Base-by-base conservation (phyloP, 768 basidiomycete genomes). In the Rhizopogon vinicolor region DNA sequence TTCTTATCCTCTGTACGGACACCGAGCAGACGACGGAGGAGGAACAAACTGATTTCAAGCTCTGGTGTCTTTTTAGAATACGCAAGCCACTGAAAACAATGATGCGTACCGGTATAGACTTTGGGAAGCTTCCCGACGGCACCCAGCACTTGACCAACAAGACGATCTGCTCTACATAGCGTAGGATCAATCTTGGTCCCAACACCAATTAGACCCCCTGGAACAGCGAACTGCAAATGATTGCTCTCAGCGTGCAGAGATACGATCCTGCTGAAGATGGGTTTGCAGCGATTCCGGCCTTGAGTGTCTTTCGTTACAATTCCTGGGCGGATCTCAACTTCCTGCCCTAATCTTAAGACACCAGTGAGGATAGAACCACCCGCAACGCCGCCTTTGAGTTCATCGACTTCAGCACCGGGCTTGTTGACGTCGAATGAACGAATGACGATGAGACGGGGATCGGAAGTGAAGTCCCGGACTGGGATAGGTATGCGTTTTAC, bases 391-490 rank as follows among this genome's bases (percentile, higher is more conserved):
- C 96, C 96, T 74, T 98, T 96, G 57, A 98, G 81, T 42, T 99
- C 97, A 62, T 96, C 89, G 3, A 98, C 94, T 66, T 94, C 93
- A 3, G 95, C 86, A 68, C 96, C 97, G 10, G 97, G 97, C 73
- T 97, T 98, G 82, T 99, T 99, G 70, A 99, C 96, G 70, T 99
- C 97, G 74, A 98, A 99, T 18, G 94, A 97, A 61, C 96, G 93
- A 72, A 99, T 99, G 69, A 98, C 95, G 68, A 98, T 98, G 61
- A 99, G 86, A 35, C 88, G 86, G 0, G 97, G 93, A 58, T 91
- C 86, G 29, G 93, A 87, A 35, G 85, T 80, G 73, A 98, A 99
- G 78, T 98, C 91, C 56, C 96, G 91, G 37, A 86, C 75, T 44
- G 96, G 97, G 48, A 98, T 90, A 16, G 97, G 93, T 64, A 99